Base-by-base conservation (phyloP, 306 rosid species). In the Castanea mollissima region DNA sequence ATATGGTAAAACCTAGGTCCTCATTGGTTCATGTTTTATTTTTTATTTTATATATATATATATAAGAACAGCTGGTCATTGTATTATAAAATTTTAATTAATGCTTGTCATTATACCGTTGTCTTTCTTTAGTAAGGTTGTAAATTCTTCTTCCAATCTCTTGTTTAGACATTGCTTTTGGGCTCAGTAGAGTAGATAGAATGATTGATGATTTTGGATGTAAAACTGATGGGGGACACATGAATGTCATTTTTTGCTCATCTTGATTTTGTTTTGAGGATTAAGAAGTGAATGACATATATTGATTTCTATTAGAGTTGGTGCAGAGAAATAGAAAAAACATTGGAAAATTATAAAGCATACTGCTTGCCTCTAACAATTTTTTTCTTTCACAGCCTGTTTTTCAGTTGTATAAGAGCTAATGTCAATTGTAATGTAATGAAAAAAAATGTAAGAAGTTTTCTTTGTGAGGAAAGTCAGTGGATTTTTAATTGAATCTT, bases 1-100 rank as follows among this genome's bases (percentile, higher is more conserved):
- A 41, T 25, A 75, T 69, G 84, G 84, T 81, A 75, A 81, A 69
- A 25, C 58, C 20, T 14, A 65, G 59, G 79, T 54, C 41, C 56
- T 13, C 73, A 12, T 13, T 38, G 34, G 57, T 71, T 49, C 27
- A 2, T 69, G 5, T 19, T 55, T 38, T 75, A 35, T 6, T 38
- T 38, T 38, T 1, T 38, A 0, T 38, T n/a, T n/a, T n/a, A n/a
- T n/a, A n/a, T 38, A 38, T 38, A 38, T 38, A 38, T 38, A n/a
- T 41, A 1, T 38, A 29, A 4, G 19, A 21, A 38, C 57, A 15
- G 57, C 71, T 46, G 7, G 38, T 68, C 19, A 14, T 29, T 15
- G 41, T 21, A 46, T 23, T 55, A 19, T 21, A 4, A 13, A 35
- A 57, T 1, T 4, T 58, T 59, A 52, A 38, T 5, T 58, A 2